phyloP scores from a whole-genome alignment of 2,329 filamentous ascomycete genomes.

The Pestalotiopsis sp. region DNA sequence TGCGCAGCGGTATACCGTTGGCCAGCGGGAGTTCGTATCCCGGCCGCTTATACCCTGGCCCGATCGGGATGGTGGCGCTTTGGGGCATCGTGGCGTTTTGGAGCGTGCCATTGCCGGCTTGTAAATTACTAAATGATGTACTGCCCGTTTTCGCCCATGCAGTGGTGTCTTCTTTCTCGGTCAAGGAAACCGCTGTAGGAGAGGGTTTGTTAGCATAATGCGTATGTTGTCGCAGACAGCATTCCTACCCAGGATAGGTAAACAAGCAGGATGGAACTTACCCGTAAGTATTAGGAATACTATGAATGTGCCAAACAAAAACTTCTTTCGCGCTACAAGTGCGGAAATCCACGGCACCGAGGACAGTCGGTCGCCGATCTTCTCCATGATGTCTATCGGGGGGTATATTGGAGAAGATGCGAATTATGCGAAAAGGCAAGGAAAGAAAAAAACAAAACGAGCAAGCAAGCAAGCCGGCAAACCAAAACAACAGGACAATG shows the following conservation, averaged over 20 bases:
- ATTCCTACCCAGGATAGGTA: neutral
- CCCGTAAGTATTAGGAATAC: constrained; percentile 17
- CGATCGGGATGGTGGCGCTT: constrained; percentile 5
- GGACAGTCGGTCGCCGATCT: constrained; percentile 10
- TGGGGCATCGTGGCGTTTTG: constrained; percentile 6
- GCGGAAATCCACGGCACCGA: constrained; percentile 13
- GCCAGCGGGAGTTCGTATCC: constrained; percentile 17
- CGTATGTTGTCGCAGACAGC: neutral
- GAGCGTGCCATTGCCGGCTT: constrained; percentile 13
- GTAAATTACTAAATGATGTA: constrained; percentile 12
- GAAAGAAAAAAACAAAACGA: neutral
- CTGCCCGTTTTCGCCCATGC: constrained; percentile 6
- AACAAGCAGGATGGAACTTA: neutral
- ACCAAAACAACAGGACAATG: neutral
- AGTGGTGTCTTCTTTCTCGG: constrained; percentile 15
- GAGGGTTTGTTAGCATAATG: neutral
- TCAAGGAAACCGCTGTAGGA: constrained; percentile 15
- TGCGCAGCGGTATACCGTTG: constrained; percentile 36
- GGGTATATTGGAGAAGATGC: neutral
- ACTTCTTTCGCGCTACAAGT: constrained; percentile 13
- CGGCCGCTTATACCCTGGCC: constrained; percentile 15
- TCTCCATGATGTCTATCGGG: constrained; percentile 11
- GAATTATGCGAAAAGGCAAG: neutral
- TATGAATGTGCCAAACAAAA: constrained; percentile 16
- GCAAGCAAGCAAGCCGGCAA: neutral